phyloP scores from a whole-genome alignment of 257 asterid genomes.

The Solanum stenotomum region DNA sequence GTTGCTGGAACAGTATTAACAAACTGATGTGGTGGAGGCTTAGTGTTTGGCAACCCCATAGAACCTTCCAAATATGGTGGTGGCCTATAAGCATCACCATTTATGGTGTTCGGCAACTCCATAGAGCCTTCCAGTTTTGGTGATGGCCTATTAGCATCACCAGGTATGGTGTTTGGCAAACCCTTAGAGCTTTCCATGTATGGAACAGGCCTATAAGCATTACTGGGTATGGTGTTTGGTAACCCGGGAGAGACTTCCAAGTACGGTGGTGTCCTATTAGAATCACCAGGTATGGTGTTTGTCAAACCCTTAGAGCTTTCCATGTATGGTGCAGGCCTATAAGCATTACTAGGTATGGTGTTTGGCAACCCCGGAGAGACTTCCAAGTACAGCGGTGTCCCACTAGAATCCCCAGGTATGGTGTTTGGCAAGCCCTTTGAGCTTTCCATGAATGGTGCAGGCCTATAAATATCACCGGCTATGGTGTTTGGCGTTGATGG shows the following conservation, averaged over 20 bases:
- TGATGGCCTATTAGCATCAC: not conserved
- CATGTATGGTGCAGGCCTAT: not conserved
- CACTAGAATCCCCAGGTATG: too few relatives aligned
- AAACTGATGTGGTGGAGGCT: conserved; percentile 47
- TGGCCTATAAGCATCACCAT: not conserved
- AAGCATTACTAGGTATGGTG: conserved; percentile 14
- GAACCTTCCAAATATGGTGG: not conserved
- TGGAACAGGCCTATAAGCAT: not conserved
- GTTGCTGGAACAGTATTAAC: conserved; percentile 36
- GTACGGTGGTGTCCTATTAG: not conserved
- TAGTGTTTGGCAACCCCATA: conserved; percentile 2
- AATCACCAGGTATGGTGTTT: not conserved
- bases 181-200: not conserved
- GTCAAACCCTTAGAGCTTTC: not conserved
- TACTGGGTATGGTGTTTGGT: not conserved
- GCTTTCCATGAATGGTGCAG: not conserved
- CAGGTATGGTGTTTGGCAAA: not conserved
- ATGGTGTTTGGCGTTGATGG: not conserved
- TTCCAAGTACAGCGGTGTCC: too few relatives aligned
- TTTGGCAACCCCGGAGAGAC: not conserved
- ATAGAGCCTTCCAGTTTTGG: not conserved
- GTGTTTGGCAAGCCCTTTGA: not conserved
- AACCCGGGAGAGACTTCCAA: not conserved
- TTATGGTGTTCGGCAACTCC: not conserved
- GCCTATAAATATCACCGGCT: conserved; percentile 15